phyloP scores from a whole-genome alignment of 257 asterid genomes.

The Parsonsia alboflavescens region DNA sequence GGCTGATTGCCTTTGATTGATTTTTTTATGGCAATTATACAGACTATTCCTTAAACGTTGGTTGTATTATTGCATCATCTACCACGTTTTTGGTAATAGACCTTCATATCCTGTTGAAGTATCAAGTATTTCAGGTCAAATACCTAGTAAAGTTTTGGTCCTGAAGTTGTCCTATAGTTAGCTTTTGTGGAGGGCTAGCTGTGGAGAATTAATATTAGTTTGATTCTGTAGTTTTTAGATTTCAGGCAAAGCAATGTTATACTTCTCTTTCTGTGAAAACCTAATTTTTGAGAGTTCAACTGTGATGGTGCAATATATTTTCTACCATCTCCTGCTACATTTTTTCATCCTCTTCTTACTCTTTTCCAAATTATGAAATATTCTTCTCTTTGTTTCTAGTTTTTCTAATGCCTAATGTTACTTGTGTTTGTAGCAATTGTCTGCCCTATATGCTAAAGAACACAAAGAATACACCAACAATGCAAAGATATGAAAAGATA shows the following conservation, averaged over 20 bases:
- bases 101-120: not conserved
- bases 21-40: not conserved
- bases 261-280: not conserved
- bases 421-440: slow-evolving; percentile 5
- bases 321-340: not conserved
- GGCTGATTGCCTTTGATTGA: not conserved
- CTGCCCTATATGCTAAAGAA: not conserved
- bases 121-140: not conserved
- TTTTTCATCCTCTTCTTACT: not conserved
- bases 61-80: not conserved
- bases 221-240: not conserved
- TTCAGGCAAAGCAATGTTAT: not conserved
- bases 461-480: not conserved
- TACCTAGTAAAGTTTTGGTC: not conserved
- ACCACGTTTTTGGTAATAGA: not conserved
- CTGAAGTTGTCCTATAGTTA: not conserved
- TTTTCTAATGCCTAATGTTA: not conserved
- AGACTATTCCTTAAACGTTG: not conserved
- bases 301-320: not conserved
- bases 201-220: no score
- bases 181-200: not conserved
- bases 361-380: not conserved
- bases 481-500: slow-evolving; percentile 9
- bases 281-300: not conserved
- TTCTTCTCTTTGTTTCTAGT: not conserved